Percentiles rank a stretch among this genome's conserved stretches.
Evolutionary conservation across 2,329 filamentous ascomycete species (phyloP).

Genomic region (Colletotrichum somersetense): DNA sequence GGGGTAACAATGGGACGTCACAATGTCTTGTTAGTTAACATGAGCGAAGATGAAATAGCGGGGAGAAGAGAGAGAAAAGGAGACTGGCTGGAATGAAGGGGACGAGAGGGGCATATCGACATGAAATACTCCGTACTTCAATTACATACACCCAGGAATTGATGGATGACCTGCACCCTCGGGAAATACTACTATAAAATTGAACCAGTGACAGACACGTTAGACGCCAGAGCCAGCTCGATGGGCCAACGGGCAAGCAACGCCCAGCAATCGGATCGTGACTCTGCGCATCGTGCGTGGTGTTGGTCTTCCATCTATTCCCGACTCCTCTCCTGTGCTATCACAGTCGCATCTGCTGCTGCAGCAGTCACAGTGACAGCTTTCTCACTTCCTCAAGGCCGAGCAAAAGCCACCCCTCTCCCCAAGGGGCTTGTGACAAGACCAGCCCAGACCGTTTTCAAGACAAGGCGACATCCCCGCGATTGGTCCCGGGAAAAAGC

Average conservation of each 20-base stretch:
- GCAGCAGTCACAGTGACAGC: conserved; percentile 14
- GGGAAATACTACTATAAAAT: neutral
- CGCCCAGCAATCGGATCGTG: conserved; percentile 19
- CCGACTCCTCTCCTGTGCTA: neutral
- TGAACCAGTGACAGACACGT: conserved; percentile 5
- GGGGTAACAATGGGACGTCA: neutral
- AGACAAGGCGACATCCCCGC: conserved; percentile 28
- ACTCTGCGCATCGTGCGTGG: neutral
- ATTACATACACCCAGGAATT: neutral
- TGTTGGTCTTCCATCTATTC: neutral
- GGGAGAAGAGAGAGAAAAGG: conserved; percentile 20
- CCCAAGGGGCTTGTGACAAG: conserved; percentile 16
- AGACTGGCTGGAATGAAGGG: conserved; percentile 2
- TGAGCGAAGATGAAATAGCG: conserved; percentile 34
- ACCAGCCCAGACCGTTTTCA: conserved; percentile 28
- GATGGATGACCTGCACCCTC: neutral
- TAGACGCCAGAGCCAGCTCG: conserved; percentile 4
- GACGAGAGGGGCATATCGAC: conserved; percentile 4
- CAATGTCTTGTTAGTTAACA: conserved; percentile 26
- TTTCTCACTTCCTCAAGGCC: conserved; percentile 4
- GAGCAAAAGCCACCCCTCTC: neutral
- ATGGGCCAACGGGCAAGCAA: neutral
- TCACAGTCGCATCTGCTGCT: conserved; percentile 25
- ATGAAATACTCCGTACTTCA: conserved; percentile 8
- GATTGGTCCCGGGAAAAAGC: conserved; percentile 34